phyloP scores from a whole-genome alignment of 768 basidiomycete species.

The Psilocybe subaeruginosa region DNA sequence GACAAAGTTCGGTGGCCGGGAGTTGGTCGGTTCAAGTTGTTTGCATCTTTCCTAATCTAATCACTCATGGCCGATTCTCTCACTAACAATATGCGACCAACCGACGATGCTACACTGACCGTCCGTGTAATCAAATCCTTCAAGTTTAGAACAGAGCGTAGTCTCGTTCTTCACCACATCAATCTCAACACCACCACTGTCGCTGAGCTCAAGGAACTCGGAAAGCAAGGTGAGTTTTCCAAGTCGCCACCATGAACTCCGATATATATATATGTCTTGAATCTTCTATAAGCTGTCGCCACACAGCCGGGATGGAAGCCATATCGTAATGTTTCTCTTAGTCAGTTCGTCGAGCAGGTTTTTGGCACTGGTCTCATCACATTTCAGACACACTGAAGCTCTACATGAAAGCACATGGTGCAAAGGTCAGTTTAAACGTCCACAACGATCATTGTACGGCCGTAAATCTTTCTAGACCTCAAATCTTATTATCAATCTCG shows the following conservation, averaged over 20 bases:
- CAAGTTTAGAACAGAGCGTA: conserved; percentile 87
- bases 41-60: neutral
- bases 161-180: conserved; percentile 80
- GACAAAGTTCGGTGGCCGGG: conserved; percentile 15
- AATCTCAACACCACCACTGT: conserved; percentile 84
- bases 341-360: conserved; percentile 39
- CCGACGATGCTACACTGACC: conserved; percentile 82
- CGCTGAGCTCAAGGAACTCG: conserved; percentile 73
- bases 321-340: conserved; percentile 72
- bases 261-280: conserved; percentile 3
- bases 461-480: conserved; percentile 65
- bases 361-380: conserved; percentile 4
- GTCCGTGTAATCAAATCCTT: conserved; percentile 95
- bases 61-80: conserved; percentile 37
- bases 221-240: conserved; percentile 56
- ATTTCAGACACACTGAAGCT: conserved; percentile 87
- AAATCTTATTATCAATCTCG: conserved; percentile 97
- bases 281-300: conserved; percentile 56
- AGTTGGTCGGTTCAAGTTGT: neutral
- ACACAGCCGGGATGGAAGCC: conserved; percentile 87
- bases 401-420: conserved; percentile 92
- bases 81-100: conserved; percentile 69
- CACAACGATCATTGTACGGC: neutral
- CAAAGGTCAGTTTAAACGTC: conserved; percentile 65
- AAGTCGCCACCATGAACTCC: conserved; percentile 3